A percentile compares a stretch with the other conserved stretches of the same genome.
phyloP scores from a whole-genome alignment of 306 rosid genomes.

The Pyrus communis region DNA sequence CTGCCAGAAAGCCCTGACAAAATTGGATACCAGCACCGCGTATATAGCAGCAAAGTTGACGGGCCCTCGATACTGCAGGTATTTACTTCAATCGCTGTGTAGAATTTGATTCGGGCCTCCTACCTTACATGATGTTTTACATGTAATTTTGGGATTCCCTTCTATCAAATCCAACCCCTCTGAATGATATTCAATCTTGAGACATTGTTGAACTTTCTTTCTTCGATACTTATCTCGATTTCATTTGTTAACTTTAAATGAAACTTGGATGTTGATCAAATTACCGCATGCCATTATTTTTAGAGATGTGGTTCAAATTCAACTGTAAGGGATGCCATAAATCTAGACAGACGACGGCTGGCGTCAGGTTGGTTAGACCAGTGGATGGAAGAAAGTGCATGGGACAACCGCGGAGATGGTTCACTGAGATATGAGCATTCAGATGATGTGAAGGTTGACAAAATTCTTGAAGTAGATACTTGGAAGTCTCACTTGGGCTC shows the following conservation, averaged over 20 bases:
- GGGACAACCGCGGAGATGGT: slow-evolving; percentile 30
- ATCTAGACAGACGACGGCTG: slow-evolving; percentile 31
- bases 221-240: background rate
- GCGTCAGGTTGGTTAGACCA: slow-evolving; percentile 61
- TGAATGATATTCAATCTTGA: background rate
- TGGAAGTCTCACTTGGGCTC: slow-evolving; percentile 75
- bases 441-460: slow-evolving; percentile 70
- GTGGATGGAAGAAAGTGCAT: slow-evolving; percentile 84
- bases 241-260: background rate
- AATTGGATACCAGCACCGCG: slow-evolving; percentile 34
- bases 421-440: slow-evolving; percentile 26
- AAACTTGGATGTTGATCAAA: background rate
- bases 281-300: slow-evolving; percentile 13
- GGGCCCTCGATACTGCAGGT: slow-evolving; percentile 75
- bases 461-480: slow-evolving; percentile 92
- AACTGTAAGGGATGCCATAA: slow-evolving; percentile 37
- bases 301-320: slow-evolving; percentile 88
- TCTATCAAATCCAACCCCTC: background rate
- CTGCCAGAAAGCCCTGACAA: slow-evolving; percentile 36
- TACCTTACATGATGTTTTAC: background rate
- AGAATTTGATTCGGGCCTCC: background rate
- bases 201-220: background rate
- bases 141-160: background rate
- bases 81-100: background rate
- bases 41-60: slow-evolving; percentile 46